Percentiles rank a stretch among this genome's conserved stretches.
Evolutionary conservation across 306 rosid genomes (phyloP).

Genomic region (Malus orientalis): DNA sequence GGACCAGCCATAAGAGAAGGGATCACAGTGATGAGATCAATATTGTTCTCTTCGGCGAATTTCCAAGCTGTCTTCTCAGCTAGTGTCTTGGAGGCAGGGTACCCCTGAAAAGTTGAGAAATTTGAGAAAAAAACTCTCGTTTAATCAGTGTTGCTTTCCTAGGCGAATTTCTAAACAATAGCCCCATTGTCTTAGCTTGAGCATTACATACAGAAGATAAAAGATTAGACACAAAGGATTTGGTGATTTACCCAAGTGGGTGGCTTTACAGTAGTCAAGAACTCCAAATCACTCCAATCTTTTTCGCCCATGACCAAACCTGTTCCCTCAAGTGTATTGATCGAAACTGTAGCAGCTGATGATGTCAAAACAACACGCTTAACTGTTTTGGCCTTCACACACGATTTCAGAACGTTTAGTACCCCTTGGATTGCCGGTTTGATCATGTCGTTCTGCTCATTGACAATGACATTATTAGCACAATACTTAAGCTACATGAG

Average conservation of each 20-base stretch:
- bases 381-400: slow-evolving; percentile 52
- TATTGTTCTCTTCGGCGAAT: slow-evolving; percentile 57
- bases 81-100: slow-evolving; percentile 59
- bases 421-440: slow-evolving; percentile 76
- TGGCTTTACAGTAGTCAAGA: slow-evolving; percentile 50
- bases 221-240: neutral
- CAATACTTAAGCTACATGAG: neutral
- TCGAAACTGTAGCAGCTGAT: slow-evolving; percentile 66
- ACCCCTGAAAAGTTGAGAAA: slow-evolving; percentile 42
- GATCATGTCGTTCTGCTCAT: slow-evolving; percentile 69
- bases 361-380: slow-evolving; percentile 75
- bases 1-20: slow-evolving; percentile 63
- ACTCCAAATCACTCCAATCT: slow-evolving; percentile 65
- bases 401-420: slow-evolving; percentile 56
- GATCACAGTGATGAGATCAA: slow-evolving; percentile 72
- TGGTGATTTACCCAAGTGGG: slow-evolving; percentile 58
- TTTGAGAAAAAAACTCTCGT: neutral
- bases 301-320: slow-evolving; percentile 51
- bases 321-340: slow-evolving; percentile 40
- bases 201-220: neutral
- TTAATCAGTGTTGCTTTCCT: neutral
- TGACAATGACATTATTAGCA: neutral
- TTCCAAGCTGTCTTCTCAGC: slow-evolving; percentile 78
- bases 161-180: neutral
- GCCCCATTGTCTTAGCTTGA: neutral